Evolutionary conservation across 164 flowering plant species (phyloP), one percentile per base, ranked within the genome.

Genomic region (Nymphaea thermarum): DNA sequence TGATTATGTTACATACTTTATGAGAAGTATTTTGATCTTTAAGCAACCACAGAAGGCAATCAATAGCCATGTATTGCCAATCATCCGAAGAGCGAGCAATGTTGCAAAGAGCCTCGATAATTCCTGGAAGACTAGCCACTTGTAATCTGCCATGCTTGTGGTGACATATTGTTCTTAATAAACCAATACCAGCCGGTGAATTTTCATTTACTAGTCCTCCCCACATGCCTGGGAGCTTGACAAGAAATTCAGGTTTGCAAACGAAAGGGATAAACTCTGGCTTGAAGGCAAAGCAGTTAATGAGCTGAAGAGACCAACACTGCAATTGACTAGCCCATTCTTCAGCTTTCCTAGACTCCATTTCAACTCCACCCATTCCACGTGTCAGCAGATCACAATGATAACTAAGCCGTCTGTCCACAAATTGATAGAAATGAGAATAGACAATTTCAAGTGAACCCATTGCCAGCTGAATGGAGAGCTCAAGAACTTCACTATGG

Each of bases 281-380:
- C 76, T 95, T 90, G 73, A 95, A 92, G 3, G 98, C 94, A 78
- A 95, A 95, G 78, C 98, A 95, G 73, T 95, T 95, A 43, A 95
- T 95, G 53, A 45, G 53, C 81, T 95, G 98, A 75, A 95, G 91
- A 43, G 98, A 92, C 99, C 99, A 92, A 75, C 97, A 95, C 78
- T 92, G 99, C 69, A 95, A 74, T 77, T 92, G 98, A 77, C 99
- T 95, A 55, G 99, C 99, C 99, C 99, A 95, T 77, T 95, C 99
- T 78, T 95, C 98, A 4, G 99, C 98, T 77, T 95, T 95, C 71
- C 98, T 85, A 4, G 99, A 95, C 72, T 95, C 99, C 98, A 92
- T 92, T 75, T 95, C 99, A 47, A 90, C 96, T 44, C 98, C 98
- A 72, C 99, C 99, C 99, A 95, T 95, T 44, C 99, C 98, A 68